Base-by-base conservation (phyloP, 305 asterid species). In the Fraxinus angustifolia region DNA sequence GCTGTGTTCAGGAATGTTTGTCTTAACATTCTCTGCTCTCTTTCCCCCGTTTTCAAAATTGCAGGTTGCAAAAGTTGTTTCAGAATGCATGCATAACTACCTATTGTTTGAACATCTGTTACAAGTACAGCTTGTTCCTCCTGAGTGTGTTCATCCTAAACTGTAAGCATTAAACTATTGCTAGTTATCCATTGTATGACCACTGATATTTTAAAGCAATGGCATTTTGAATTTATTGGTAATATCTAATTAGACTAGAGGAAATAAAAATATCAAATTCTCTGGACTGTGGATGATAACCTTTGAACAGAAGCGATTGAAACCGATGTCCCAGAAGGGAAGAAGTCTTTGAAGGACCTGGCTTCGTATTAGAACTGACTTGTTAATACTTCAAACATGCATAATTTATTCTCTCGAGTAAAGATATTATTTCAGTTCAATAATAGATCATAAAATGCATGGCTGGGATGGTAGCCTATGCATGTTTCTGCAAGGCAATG, bases 1-100 rank as follows among this genome's bases (percentile, higher is more conserved):
- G 6, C n/a, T 31, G 2, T 35, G 73, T 33, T 36, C 36, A 3
- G 14, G 73, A 30, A 17, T 12, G n/a, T n/a, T 19, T 58, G 19
- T 79, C 19, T 56, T 77, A 12, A 68, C 35, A 36, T 56, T 14
- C 36, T 73, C 16, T 56, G 60, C 6, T 70, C 78, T 78, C 45
- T 35, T 80, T 67, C 17, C 28, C 16, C 36, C 3, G n/a, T 23
- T 65, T 10, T 26, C 73, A 36, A n/a, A 19, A 45, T n/a, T 85
- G 81, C 93, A 95, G 99, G 99, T 95, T 58, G 97, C 98, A 38
- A 90, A 86, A 88, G 93, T 95, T 81, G 97, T 93, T 78, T 92
- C 89, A 30, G 97, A 95, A 71, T 90, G 94, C 84, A 95, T 95
- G 99, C 95, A 93, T 81, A 95, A 93, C 65, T 90, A 91, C 87